Evolutionary conservation across 345 rosid genomes (phyloP).

Genomic region (Melastoma malabathricum): DNA sequence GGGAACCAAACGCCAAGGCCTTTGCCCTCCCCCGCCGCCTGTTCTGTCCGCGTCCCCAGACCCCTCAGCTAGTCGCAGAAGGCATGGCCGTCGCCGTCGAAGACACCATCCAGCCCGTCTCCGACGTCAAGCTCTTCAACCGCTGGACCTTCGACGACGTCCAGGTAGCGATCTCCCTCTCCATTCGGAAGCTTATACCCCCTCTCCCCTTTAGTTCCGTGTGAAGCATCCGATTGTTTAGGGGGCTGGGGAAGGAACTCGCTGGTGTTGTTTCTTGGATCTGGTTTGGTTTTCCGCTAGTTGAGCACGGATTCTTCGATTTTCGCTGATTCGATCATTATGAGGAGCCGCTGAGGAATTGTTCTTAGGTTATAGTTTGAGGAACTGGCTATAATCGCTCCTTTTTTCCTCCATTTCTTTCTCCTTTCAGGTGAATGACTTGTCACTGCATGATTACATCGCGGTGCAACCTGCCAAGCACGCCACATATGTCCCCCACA

Average conservation of each 20-base stretch:
- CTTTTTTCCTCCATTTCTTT: background rate
- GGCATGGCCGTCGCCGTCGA: conserved; percentile 20
- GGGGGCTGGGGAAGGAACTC: too few species aligned
- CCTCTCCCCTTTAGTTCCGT: too few species aligned
- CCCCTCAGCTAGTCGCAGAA: background rate
- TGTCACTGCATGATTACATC: conserved; percentile 60
- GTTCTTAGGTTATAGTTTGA: too few species aligned
- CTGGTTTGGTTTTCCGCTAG: too few species aligned
- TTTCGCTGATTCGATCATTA: too few species aligned
- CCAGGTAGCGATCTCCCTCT: conserved; percentile 22
- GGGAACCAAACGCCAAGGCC: background rate
- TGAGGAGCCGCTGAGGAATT: too few species aligned
- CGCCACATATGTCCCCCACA: conserved; percentile 85
- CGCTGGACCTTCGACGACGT: conserved; percentile 79
- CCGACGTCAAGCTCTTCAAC: conserved; percentile 74
- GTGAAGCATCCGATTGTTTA: too few species aligned
- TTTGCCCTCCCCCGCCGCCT: background rate
- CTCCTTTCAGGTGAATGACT: conserved; percentile 43
- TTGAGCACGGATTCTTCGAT: too few species aligned
- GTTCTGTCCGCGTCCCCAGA: background rate
- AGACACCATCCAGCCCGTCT: conserved; percentile 12
- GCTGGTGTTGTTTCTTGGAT: too few species aligned
- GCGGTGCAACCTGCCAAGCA: conserved; percentile 64
- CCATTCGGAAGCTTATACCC: background rate
- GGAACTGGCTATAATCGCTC: background rate